Evolutionary conservation across 179 eudicot species (phyloP), one percentile per base, ranked within the genome.

Genomic region (Spinacia oleracea): DNA sequence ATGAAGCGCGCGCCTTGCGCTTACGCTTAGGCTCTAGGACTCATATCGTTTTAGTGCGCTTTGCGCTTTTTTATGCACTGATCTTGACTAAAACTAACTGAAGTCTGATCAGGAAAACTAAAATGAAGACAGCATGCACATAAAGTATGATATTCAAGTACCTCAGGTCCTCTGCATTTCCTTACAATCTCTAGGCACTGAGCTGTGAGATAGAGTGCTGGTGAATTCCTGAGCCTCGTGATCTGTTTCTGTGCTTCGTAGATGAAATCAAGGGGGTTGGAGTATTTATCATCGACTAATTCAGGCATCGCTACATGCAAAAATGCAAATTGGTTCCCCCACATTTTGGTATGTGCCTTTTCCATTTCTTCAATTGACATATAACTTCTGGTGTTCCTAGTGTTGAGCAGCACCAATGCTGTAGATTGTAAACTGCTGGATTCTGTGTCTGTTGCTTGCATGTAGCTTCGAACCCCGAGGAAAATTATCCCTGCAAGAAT

Each of bases 241-340:
- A 94, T 91, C 5, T 83, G 48, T 76, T 85, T 68, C 6, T 80
- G 84, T 8, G 97, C 86, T 75, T 86, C 72, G 53, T 56, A 62
- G 21, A 91, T 85, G 16, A 91, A 86, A 16, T 81, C 68, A 48
- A 85, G 86, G 4, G 97, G 94, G 51, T 87, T 65, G 2, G 73
- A 72, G 16, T 38, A 68, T 29, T 79, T 75, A 0, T 53, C 12
- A 1, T n/a, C 8, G 20, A n/a, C 67, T 20, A 89, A 29, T 9
- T 86, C 53, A 5, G 97, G 96, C 0, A 93, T 43, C 1, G 88
- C 38, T 6, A 91, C 83, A 68, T 92, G 97, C 66, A 92, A 74
- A 85, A 90, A 90, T 5, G 89, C 88, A 59, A 94, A 92, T n/a
- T 88, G 91, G 82, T 94, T 94, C 2, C 97, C 98, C 96, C 96